Base-by-base conservation (phyloP, 2,329 filamentous ascomycete species). In the Microcyclosporella mali region DNA sequence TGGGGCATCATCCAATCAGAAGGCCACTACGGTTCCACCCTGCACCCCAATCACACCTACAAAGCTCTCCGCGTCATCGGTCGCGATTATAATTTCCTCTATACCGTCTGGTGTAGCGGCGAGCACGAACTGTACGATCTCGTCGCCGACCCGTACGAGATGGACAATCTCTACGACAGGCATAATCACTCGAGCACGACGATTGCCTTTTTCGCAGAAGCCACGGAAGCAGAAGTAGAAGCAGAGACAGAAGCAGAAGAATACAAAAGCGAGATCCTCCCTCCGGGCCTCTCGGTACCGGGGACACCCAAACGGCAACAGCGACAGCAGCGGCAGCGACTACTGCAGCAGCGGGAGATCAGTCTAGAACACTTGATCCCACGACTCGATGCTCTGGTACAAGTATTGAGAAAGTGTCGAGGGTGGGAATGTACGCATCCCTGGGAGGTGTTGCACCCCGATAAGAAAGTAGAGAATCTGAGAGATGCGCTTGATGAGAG, bases 101-200 rank as follows among this genome's bases (percentile, higher is more conserved):
- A 85, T 53, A 73, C 78, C 0, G 78, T 84, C 0, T 85, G 81
- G 81, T 85, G 82, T 56, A 82, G 66, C 11, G 78, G 79, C 39
- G 80, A 84, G 34, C 75, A 78, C 42, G 81, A 85, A 58, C 70
- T 83, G 2, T 85, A 84, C 56, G 72, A 84, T 25, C 40, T 60
- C 31, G 12, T 47, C 14, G 31, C 30, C n/a, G 55, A 59, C 33
- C 50, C 52, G 1, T 53, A 58, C 39, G 42, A 58, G 40, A 55
- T 47, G 40, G 30, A 48, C 7, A 57, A 59, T 33, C 30, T 57
- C 10, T 43, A 46, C 15, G 14, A 27, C 6, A 15, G 16, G 15
- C n/a, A 44, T 11, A 28, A 45, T 12, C 31, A 35, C 19, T 16
- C 25, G 15, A 18, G 7, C 12, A 35, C 21, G n/a, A 12, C 27